Evolutionary conservation across 2,329 filamentous ascomycete genomes (phyloP), one percentile per base, ranked within the genome.

Genomic region (Monascus ruber): DNA sequence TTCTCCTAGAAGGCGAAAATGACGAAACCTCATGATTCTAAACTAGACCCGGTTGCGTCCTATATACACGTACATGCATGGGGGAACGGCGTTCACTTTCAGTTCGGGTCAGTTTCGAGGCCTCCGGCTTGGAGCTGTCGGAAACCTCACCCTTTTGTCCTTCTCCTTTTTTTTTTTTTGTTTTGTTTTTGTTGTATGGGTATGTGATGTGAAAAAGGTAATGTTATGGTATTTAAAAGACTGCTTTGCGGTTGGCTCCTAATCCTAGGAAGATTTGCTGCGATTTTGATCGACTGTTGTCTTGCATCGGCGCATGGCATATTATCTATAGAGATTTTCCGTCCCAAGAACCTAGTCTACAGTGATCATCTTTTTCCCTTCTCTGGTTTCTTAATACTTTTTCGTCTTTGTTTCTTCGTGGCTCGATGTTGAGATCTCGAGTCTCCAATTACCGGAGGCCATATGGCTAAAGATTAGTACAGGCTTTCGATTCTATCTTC

Each of bases 1-100:
- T 95, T 38, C 71, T 98, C 47, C 72, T 94, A 24, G 76, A 85
- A 50, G 85, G 85, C 38, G 81, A 85, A 54, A 79, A 77, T 49
- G 73, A 79, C 29, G 69, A 71, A 52, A 47, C 42, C 46, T 63
- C 49, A 60, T 50, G 26, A 33, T 35, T 35, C 25, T 35, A 7
- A 24, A 24, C 9, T 7, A 34, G 43, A 51, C 36, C 10, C 34
- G 26, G 33, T 40, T 29, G 5, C 33, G 35, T 25, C 34, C n/a
- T 26, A 32, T 34, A 31, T 33, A 36, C 31, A 40, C 27, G 36
- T 39, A 41, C 48, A 51, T 52, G 56, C 47, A 51, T 49, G 47
- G 34, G 42, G 31, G 24, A 7, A 24, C n/a, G 26, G 6, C 28
- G 37, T 27, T 40, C 31, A 26, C 60, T 44, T 40, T 38, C 34